Base-by-base conservation (phyloP, 164 flowering plant genomes). In the Malania oleifera region DNA sequence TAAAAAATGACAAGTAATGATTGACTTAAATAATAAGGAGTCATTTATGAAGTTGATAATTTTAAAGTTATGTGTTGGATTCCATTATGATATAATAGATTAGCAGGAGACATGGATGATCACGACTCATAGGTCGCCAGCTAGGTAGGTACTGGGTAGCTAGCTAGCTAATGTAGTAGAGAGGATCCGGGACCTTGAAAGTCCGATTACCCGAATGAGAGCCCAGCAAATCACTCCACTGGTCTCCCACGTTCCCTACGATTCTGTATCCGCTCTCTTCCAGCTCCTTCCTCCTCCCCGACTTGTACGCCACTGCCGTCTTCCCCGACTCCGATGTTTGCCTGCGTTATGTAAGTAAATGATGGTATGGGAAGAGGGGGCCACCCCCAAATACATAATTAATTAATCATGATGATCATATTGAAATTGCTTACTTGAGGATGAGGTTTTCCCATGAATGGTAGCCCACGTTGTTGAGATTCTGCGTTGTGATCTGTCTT, bases 181-280 rank as follows among this genome's bases (percentile, higher is more conserved):
- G 65, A 0, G 75, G 75, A 40, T 68, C 64, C 0, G 75, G 75
- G 18, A 75, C 41, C 57, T 75, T 75, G 75, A 70, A 75, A 2
- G 72, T 64, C 27, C 78, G 34, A 13, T 20, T 23, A 9, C 73
- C 75, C 5, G 19, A 20, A 35, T 64, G 40, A 8, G 47, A 22
- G 0, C 78, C 78, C 29, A 75, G 8, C 28, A 71, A 41, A 11
- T 75, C 78, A 46, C 85, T 80, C 85, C 85, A 80, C 45, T 80
- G 85, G 54, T 80, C 85, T 1, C 82, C 85, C 1, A 72, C 57
- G 57, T 75, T 78, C 17, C 77, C 85, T 5, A 69, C 24, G 3
- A 75, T 77, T 49, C 61, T 67, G 11, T 72, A 80, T 20, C 84
- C 82, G 19, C 22, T 23, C 3, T 61, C 28, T 40, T 61, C 80